phyloP scores from a whole-genome alignment of 345 rosid genomes.

The Salix caprea region DNA sequence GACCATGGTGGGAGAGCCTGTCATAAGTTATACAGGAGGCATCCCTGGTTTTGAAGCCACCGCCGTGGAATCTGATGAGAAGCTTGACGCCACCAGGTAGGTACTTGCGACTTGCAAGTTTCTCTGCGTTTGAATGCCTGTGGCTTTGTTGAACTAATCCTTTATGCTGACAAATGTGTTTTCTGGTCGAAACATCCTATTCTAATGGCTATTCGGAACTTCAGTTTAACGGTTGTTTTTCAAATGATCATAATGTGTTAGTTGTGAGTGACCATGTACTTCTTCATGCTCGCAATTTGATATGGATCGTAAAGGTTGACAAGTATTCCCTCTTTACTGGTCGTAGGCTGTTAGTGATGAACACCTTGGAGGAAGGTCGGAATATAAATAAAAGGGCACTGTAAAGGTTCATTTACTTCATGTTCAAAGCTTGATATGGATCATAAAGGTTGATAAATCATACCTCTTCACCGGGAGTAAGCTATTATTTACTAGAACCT shows the following conservation, averaged over 20 bases:
- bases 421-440: not conserved
- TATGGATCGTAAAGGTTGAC: not conserved
- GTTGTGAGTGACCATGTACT: not conserved
- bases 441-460: not conserved
- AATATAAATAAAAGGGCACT: not conserved
- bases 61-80: conserved; percentile 80
- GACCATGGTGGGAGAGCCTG: conserved; percentile 86
- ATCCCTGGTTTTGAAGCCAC: conserved; percentile 87
- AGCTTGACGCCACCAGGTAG: conserved; percentile 75
- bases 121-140: not conserved
- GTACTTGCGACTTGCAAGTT: not conserved
- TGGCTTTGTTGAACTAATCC: not conserved
- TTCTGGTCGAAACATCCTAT: not conserved
- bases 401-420: not conserved
- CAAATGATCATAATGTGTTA: not conserved
- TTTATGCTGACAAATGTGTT: not conserved
- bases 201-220: not conserved
- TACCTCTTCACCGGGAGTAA: not conserved
- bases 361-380: not conserved
- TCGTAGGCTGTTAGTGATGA: not conserved
- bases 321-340: not conserved
- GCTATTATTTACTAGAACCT: not conserved
- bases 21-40: conserved; percentile 80
- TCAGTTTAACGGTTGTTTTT: not conserved
- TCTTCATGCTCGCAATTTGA: not conserved